Percentiles rank a stretch among this genome's conserved stretches.
These are phyloP conservation scores for Xanthoceras sorbifolium DNA, from an alignment of 345 rosid genomes.

Conservation along the genomic window DNA sequence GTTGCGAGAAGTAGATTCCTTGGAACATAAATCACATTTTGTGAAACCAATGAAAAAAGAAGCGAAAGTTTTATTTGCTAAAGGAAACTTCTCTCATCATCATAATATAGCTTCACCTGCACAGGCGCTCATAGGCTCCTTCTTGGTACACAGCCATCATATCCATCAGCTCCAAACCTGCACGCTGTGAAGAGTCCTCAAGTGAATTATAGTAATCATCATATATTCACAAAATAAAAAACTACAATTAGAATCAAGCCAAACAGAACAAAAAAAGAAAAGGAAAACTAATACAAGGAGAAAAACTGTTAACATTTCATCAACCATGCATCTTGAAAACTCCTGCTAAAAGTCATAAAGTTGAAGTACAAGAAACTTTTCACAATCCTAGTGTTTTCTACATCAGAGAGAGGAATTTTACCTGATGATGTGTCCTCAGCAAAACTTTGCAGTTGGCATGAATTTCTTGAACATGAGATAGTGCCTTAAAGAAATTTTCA, in stretches of 20 bases:
- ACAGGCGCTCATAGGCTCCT: constrained; percentile 97
- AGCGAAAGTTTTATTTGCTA: background rate
- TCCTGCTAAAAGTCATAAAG: background rate
- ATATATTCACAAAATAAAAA: constrained; percentile 5
- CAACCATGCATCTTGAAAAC: background rate
- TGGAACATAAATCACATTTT: constrained; percentile 2
- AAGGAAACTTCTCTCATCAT: background rate
- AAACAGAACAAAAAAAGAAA: background rate
- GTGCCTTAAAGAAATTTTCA: constrained; percentile 89
- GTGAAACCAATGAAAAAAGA: background rate
- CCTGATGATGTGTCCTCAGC: constrained; percentile 97
- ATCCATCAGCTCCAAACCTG: constrained; percentile 98
- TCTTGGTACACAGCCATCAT: constrained; percentile 99
- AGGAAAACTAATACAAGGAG: background rate
- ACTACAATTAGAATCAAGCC: background rate
- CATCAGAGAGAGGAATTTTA: constrained; percentile 19
- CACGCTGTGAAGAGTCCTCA: constrained; percentile 64
- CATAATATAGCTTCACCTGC: constrained; percentile 58
- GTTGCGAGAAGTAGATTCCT: background rate
- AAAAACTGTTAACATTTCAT: background rate
- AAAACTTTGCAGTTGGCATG: constrained; percentile 94
- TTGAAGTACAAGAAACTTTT: background rate
- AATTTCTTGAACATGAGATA: constrained; percentile 92
- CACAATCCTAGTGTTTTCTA: background rate
- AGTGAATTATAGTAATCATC: constrained; percentile 21